Percentiles rank a stretch among this genome's conserved stretches.
These are phyloP conservation scores for Cladophialophora bantiana DNA, from an alignment of 2,329 filamentous ascomycete genomes.

Conservation along the genomic window DNA sequence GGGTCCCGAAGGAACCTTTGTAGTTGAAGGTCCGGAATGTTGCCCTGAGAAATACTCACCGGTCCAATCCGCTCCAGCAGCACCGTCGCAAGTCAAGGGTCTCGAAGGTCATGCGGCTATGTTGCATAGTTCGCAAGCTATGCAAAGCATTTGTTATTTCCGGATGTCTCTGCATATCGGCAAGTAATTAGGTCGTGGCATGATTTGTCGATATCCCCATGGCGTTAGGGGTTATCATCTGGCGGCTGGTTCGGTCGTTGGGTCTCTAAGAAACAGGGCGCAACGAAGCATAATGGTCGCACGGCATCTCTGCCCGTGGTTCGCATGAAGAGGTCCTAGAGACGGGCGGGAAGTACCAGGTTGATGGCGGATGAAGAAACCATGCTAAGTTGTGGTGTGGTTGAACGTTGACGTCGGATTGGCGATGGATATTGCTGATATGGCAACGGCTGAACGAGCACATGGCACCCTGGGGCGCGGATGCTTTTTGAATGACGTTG, in stretches of 20 bases:
- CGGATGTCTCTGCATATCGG: constrained; percentile 1
- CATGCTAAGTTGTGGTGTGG: constrained; percentile 9
- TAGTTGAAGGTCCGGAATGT: neutral
- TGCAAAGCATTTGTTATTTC: neutral
- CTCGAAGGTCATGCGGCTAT: constrained; percentile 1
- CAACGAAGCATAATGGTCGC: constrained; percentile 4
- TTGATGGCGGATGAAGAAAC: constrained; percentile 14
- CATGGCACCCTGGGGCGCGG: neutral
- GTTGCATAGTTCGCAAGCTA: neutral
- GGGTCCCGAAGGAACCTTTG: no score
- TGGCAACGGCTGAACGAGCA: neutral
- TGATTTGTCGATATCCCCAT: constrained; percentile 3
- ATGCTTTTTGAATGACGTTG: constrained; percentile 17
- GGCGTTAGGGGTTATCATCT: neutral
- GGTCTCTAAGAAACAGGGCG: constrained; percentile 11
- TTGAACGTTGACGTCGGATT: constrained; percentile 10
- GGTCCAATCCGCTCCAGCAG: neutral
- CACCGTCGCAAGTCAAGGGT: neutral
- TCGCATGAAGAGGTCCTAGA: neutral
- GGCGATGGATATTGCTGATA: constrained; percentile 1
- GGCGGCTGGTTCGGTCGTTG: neutral
- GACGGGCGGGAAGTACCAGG: constrained; percentile 10
- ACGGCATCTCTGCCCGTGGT: neutral
- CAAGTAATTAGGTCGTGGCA: neutral
- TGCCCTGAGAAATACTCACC: neutral